These are phyloP conservation scores for Acacia confusa DNA, from an alignment of 306 rosid genomes.

Conservation along the genomic window DNA sequence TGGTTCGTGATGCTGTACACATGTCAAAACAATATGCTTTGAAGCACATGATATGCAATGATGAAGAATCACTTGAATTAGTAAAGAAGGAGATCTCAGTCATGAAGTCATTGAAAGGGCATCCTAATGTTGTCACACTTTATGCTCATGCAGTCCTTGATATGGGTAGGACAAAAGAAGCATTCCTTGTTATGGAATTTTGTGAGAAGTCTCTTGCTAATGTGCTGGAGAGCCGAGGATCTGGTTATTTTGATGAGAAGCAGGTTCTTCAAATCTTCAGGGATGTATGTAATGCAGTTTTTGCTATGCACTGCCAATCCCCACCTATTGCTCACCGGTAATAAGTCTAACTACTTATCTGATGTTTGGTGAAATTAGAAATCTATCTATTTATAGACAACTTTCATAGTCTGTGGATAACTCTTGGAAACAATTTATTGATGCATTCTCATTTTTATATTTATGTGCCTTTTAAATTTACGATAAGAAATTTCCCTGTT, in stretches of 20 bases:
- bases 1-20: slow-evolving; percentile 79
- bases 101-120: slow-evolving; percentile 81
- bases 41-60: slow-evolving; percentile 91
- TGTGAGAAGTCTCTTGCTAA: slow-evolving; percentile 86
- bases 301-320: slow-evolving; percentile 90
- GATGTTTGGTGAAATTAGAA: slow-evolving; percentile 3
- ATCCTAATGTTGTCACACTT: slow-evolving; percentile 87
- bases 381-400: neutral
- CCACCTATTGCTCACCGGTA: slow-evolving; percentile 98
- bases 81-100: slow-evolving; percentile 84
- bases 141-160: slow-evolving; percentile 75
- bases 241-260: slow-evolving; percentile 83
- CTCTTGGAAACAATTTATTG: neutral
- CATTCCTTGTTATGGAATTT: slow-evolving; percentile 86
- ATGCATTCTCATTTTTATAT: neutral
- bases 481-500: neutral
- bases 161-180: slow-evolving; percentile 96
- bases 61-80: slow-evolving; percentile 79
- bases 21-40: slow-evolving; percentile 92
- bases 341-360: slow-evolving; percentile 16
- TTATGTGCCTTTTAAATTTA: neutral
- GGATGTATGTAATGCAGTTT: slow-evolving; percentile 89
- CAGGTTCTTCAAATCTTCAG: slow-evolving; percentile 84
- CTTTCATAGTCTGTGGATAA: neutral
- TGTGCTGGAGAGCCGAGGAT: slow-evolving; percentile 89